Evolutionary conservation across 164 flowering plant genomes (phyloP), one percentile per base, ranked within the genome.

Genomic region (Vitis vinifera): DNA sequence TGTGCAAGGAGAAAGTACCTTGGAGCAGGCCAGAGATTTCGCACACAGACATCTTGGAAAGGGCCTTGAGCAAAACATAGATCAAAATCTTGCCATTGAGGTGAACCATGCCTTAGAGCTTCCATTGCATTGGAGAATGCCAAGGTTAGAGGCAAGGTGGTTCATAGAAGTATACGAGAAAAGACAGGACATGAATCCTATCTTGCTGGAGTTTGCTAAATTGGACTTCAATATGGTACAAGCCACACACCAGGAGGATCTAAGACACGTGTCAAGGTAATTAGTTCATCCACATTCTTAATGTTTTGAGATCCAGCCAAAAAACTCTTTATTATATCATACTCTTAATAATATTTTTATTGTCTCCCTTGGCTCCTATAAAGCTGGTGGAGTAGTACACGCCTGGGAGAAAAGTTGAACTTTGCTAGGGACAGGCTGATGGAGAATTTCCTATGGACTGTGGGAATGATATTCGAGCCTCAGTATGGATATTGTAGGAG

Each of bases 21-120:
- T 77, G 48, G 76, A 75, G 50, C 66, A 75, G 15, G 78, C 81
- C 17, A 77, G 37, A 65, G 70, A 27, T 14, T 75, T 75, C 17
- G 27, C 75, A 4, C 23, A 3, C 1, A 69, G 7, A 58, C 68
- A 80, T 58, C 63, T 80, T 6, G 6, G 44, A 2, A 31, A 31
- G 44, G 44, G 44, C 44, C 44, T 31, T 31, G 44, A 31, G 44
- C 44, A 31, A 0, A 6, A 31, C 44, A 31, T 31, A 31, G 6
- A 31, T 31, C 44, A 31, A 31, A 31, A 31, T 31, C 44, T 31
- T 31, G 44, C 44, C 44, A 31, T 31, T 31, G 44, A 31, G 6
- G 44, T 31, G 44, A 51, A 13, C 53, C 53, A 51, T 51, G 53
- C 53, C 53, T 51, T 51, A 13, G 53, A 51, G 53, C 53, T 51